A percentile compares a stretch with the other conserved stretches of the same genome.
phyloP scores from a whole-genome alignment of 306 rosid species.

The Delonix regia region DNA sequence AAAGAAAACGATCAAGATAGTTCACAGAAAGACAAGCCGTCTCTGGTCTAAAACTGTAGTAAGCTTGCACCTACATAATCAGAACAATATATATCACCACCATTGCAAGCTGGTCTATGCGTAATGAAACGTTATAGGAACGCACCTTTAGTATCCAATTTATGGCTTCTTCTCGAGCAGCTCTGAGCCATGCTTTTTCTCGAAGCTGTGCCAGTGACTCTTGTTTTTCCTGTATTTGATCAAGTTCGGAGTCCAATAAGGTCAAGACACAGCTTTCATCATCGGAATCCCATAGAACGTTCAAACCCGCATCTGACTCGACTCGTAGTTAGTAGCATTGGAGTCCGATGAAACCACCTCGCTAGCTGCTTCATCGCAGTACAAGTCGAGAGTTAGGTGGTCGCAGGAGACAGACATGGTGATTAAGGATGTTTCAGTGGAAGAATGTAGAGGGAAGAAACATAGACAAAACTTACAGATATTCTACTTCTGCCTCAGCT shows the following conservation, averaged over 20 bases:
- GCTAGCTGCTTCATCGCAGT: slow-evolving; percentile 42
- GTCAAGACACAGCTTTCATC: slow-evolving; percentile 33
- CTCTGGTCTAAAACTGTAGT: slow-evolving; percentile 48
- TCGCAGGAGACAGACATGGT: slow-evolving; percentile 39
- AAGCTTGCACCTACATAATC: slow-evolving; percentile 46
- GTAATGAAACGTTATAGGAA: not conserved
- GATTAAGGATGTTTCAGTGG: not conserved
- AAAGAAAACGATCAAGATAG: slow-evolving; percentile 39
- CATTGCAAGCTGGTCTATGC: not conserved
- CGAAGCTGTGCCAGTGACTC: slow-evolving; percentile 22
- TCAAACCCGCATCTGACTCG: slow-evolving; percentile 7
- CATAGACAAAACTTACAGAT: not conserved
- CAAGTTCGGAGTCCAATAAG: slow-evolving; percentile 42
- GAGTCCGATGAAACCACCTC: slow-evolving; percentile 41
- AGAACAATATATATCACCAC: not conserved
- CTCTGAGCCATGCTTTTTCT: slow-evolving; percentile 16
- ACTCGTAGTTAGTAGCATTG: not conserved
- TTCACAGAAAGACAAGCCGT: slow-evolving; percentile 52
- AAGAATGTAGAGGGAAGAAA: not conserved
- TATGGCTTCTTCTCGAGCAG: slow-evolving; percentile 46
- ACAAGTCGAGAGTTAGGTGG: slow-evolving; percentile 33
- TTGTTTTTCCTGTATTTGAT: slow-evolving; percentile 40
- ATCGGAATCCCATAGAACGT: slow-evolving; percentile 23
- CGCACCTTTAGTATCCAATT: slow-evolving; percentile 51
- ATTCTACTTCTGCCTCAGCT: no score